Evolutionary conservation across 768 basidiomycete genomes (phyloP).

Genomic region (Pulveroboletus sp.): DNA sequence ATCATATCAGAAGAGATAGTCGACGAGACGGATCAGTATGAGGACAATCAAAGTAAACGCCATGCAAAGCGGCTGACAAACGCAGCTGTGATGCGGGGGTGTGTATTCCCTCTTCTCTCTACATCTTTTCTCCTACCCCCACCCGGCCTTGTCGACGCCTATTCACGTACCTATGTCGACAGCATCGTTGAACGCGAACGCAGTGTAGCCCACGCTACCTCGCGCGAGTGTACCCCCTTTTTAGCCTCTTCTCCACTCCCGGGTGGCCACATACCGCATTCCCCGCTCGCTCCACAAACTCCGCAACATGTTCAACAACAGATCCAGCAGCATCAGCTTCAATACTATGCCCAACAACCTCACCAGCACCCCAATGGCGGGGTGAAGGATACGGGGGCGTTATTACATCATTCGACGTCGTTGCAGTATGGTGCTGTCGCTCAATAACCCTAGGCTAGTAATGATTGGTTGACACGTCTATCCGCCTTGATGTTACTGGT

Average conservation of each 20-base stretch:
- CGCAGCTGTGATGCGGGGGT: constrained; percentile 78
- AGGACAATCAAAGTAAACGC: constrained; percentile 80
- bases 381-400: background rate
- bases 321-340: constrained; percentile 15
- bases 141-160: too few relatives aligned
- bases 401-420: constrained; percentile 7
- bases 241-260: constrained; percentile 18
- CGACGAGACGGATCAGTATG: constrained; percentile 89
- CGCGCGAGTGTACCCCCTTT: constrained; percentile 36
- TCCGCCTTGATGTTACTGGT: background rate
- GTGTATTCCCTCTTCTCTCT: constrained; percentile 1
- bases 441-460: constrained; percentile 3
- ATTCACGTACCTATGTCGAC: background rate
- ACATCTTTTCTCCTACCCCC: too few relatives aligned
- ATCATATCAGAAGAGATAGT: constrained; percentile 96
- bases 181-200: constrained; percentile 54
- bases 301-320: constrained; percentile 18
- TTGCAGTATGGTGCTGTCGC: constrained; percentile 16
- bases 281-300: constrained; percentile 8
- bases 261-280: constrained; percentile 8
- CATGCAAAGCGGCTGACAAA: constrained; percentile 68
- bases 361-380: background rate
- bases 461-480: too few relatives aligned
- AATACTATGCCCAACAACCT: background rate
- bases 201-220: constrained; percentile 24